A percentile compares a stretch with the other conserved stretches of the same genome.
Conservation (phyloP, 2,329 filamentous ascomycete genomes). For the Ophiosphaerella korrae region DNA sequence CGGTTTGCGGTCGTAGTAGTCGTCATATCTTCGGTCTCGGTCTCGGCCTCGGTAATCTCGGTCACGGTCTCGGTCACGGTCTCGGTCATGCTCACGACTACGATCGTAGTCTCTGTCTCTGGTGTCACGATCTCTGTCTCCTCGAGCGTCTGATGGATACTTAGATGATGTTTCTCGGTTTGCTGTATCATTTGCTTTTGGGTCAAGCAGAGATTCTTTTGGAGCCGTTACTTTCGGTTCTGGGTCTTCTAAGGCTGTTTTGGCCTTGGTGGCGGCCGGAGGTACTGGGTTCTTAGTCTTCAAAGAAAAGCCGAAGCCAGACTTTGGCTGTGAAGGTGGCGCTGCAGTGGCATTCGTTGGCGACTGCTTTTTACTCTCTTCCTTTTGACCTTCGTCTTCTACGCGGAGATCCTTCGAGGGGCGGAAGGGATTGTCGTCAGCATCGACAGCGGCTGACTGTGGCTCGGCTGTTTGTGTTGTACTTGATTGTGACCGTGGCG, state of each 20-base stretch:
- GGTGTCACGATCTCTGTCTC: conserved; percentile 30
- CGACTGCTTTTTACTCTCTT: conserved; percentile 59
- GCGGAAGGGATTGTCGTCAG: conserved; percentile 65
- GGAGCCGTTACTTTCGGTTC: conserved; percentile 39
- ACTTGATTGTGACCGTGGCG: conserved; percentile 35
- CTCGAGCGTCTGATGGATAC: conserved; percentile 26
- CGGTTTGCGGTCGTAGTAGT: conserved; percentile 31
- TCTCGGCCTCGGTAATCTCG: conserved; percentile 52
- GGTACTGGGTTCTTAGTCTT: conserved; percentile 70
- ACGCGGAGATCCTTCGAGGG: conserved; percentile 68
- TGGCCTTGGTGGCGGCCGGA: conserved; percentile 58
- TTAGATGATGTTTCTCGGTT: conserved; percentile 31
- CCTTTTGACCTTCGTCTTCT: conserved; percentile 64
- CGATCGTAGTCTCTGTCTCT: conserved; percentile 29
- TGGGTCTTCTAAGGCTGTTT: conserved; percentile 52
- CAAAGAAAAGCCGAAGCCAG: conserved; percentile 85
- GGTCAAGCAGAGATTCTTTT: conserved; percentile 48
- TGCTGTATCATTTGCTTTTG: conserved; percentile 46
- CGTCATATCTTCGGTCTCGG: conserved; percentile 43
- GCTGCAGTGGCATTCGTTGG: conserved; percentile 56
- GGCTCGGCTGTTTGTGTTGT: conserved; percentile 14
- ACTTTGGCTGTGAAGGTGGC: conserved; percentile 57
- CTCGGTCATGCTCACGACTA: conserved; percentile 39
- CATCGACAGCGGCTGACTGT: conserved; percentile 50
- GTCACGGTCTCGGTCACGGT: conserved; percentile 46